Conservation (phyloP, 768 basidiomycete genomes). For the Pleurotus djamor region DNA sequence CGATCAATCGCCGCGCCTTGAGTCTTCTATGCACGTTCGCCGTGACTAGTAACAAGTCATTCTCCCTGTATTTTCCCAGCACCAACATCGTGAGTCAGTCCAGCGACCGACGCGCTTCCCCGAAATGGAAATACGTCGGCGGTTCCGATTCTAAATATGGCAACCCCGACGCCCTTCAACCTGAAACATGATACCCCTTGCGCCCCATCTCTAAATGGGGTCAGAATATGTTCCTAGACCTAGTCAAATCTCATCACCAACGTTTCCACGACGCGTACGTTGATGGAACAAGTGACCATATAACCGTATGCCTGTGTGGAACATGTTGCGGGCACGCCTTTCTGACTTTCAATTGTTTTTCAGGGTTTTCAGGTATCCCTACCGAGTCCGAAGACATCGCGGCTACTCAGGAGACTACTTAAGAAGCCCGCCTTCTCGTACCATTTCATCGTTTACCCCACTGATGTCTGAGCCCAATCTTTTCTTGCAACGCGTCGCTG, state of each 20-base stretch:
- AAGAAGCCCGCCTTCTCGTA: background rate
- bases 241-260: background rate
- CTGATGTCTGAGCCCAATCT: constrained; percentile 17
- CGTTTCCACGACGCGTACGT: no score
- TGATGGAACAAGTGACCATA: background rate
- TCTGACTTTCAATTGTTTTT: background rate
- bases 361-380: background rate
- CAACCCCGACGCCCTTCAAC: background rate
- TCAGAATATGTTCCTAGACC: background rate
- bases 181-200: background rate
- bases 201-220: background rate
- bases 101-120: background rate
- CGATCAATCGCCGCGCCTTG: background rate
- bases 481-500: constrained; percentile 18
- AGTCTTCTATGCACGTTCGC: background rate
- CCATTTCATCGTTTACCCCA: background rate
- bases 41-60: no score
- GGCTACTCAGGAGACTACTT: background rate
- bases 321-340: background rate
- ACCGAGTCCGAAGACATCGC: background rate
- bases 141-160: background rate
- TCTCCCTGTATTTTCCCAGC: no score
- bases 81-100: no score
- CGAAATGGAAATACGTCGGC: background rate
- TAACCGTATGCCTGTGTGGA: background rate